Evolutionary conservation across 2,329 filamentous ascomycete species (phyloP), one percentile per base, ranked within the genome.

Genomic region (Talaromyces sp.): DNA sequence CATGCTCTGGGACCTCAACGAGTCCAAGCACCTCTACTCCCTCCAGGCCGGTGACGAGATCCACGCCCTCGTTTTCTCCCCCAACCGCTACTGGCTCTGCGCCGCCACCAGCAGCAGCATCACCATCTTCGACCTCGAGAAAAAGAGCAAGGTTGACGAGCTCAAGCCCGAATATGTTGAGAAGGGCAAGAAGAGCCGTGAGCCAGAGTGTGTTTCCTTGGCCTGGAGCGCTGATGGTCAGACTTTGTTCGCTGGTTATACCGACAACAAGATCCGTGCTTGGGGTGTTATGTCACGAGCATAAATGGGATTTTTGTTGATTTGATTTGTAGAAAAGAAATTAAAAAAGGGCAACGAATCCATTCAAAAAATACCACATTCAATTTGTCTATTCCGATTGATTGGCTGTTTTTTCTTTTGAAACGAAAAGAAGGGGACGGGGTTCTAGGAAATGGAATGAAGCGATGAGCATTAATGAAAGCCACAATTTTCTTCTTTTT

Each of bases 141-240:
- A 99, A 92, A 99, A 99, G 92, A 95, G 88, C 89, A 97, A 97
- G 89, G 93, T 97, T 76, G 93, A 97, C 74, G 94, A 97, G 87
- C 88, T 99, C 80, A 97, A 96, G 89, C 93, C 93, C 69, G 94
- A 99, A 80, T 96, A 94, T 84, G 84, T 91, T 75, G 85, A 91
- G 77, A 88, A 91, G 77, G 90, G 92, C 83, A 96, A 96, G 91
- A 97, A 97, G 91, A 91, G 88, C 87, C 87, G 92, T 77, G 93
- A 97, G 81, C 94, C 94, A 72, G 93, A 97, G 88, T 97, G 93
- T 80, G 88, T 99, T 74, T 91, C 86, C 77, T 85, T 99, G 81
- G 93, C 93, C 77, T 99, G 94, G 94, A 91, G 86, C 77, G 93
- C 92, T 75, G 94, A 99, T 75, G 94, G 94, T 78, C 93, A 97